Evolutionary conservation across 2,329 filamentous ascomycete species (phyloP).

Genomic region (Davidsoniella virescens): DNA sequence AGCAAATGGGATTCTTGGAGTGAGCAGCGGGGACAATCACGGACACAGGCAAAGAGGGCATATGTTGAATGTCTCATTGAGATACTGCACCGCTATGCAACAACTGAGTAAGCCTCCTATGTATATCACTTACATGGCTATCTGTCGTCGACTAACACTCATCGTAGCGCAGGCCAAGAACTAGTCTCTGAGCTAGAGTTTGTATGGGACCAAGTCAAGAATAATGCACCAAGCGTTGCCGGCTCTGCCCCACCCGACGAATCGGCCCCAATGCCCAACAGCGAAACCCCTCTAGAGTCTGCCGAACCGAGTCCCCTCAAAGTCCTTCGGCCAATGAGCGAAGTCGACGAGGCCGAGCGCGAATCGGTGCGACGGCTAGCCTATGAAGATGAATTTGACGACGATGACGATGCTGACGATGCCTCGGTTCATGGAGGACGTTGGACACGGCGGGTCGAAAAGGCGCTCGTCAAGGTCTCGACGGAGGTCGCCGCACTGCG

Average conservation of each 20-base stretch:
- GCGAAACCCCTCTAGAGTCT: conserved; percentile 28
- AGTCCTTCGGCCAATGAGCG: conserved; percentile 71
- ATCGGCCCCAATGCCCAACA: conserved; percentile 15
- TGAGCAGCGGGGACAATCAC: conserved; percentile 61
- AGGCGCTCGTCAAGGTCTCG: conserved; percentile 73
- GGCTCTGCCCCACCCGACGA: conserved; percentile 36
- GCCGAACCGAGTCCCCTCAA: conserved; percentile 39
- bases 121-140: background rate
- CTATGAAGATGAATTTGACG: conserved; percentile 29
- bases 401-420: conserved; percentile 19
- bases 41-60: conserved; percentile 82
- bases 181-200: conserved; percentile 93
- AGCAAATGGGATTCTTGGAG: conserved; percentile 93
- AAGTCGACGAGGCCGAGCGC: conserved; percentile 53
- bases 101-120: conserved; percentile 45
- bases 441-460: conserved; percentile 73
- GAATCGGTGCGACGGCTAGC: conserved; percentile 32
- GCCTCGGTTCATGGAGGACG: conserved; percentile 14
- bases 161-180: conserved; percentile 58
- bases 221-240: conserved; percentile 54
- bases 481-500: conserved; percentile 82
- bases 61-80: conserved; percentile 91
- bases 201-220: conserved; percentile 96
- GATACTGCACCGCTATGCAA: conserved; percentile 93
- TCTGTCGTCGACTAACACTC: background rate